phyloP scores from a whole-genome alignment of 768 basidiomycete genomes.

The Leccinum variicolor region DNA sequence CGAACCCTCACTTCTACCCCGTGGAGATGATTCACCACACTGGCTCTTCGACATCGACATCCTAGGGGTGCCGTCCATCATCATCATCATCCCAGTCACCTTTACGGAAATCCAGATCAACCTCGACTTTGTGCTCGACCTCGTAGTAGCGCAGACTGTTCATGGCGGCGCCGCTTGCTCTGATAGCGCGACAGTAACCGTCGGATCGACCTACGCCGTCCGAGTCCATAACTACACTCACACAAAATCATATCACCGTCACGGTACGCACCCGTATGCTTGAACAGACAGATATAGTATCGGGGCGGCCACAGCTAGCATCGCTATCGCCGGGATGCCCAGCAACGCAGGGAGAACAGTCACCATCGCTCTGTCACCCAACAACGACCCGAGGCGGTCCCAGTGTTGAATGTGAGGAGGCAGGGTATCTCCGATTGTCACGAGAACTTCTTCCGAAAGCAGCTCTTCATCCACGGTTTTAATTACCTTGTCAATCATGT shows the following conservation, averaged over 20 bases:
- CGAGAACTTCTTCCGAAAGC: background rate
- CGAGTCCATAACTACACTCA: background rate
- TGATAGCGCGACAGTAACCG: background rate
- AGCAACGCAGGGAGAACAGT: constrained; percentile 1
- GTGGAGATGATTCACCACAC: background rate
- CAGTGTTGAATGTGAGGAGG: constrained; percentile 3
- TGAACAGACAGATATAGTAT: background rate
- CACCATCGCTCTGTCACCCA: background rate
- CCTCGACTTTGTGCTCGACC: background rate
- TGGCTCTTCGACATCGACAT: background rate
- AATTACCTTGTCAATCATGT: background rate
- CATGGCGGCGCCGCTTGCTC: background rate
- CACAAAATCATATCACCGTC: background rate
- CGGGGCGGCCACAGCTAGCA: background rate
- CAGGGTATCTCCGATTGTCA: background rate
- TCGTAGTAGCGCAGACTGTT: background rate
- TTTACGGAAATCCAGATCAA: background rate
- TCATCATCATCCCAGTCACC: background rate
- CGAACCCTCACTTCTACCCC: no score
- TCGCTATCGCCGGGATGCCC: constrained; percentile 1
- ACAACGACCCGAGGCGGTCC: constrained; percentile 4
- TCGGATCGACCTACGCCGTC: background rate
- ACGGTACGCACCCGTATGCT: background rate
- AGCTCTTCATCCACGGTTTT: background rate
- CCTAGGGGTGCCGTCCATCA: background rate